phyloP scores from a whole-genome alignment of 2,329 filamentous ascomycete genomes.

The Apiospora arundinis region DNA sequence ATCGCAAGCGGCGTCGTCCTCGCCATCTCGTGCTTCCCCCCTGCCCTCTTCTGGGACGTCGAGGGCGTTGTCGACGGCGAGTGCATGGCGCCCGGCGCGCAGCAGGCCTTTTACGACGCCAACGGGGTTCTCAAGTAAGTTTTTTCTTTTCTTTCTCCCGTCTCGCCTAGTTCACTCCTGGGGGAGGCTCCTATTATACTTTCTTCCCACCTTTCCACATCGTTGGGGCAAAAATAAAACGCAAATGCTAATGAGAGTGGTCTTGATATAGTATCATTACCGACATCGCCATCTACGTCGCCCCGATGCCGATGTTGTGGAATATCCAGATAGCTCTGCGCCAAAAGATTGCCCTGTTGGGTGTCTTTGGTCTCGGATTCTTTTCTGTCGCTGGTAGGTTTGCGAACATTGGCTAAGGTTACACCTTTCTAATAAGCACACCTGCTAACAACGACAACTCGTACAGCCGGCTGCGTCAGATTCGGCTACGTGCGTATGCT shows the following conservation, averaged over 20 bases:
- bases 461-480: conserved; percentile 25
- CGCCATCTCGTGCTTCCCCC: conserved; percentile 25
- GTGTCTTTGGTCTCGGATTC: conserved; percentile 25
- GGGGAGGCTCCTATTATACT: no score
- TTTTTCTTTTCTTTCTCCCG: not conserved
- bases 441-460: not conserved
- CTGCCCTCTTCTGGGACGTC: conserved; percentile 25
- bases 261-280: conserved; percentile 22
- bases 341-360: conserved; percentile 22
- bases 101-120: conserved; percentile 26
- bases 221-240: no score
- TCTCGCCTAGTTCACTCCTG: no score
- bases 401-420: not conserved
- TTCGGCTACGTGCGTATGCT: conserved; percentile 27
- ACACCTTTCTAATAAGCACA: no score
- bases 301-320: conserved; percentile 27
- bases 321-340: conserved; percentile 23
- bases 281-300: conserved; percentile 25
- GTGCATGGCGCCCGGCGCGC: conserved; percentile 23
- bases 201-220: no score
- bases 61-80: conserved; percentile 18
- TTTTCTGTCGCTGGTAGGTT: conserved; percentile 25
- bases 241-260: not conserved
- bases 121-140: conserved; percentile 19
- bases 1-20: conserved; percentile 24